Base-by-base conservation (phyloP, 306 rosid species). In the Carpinus viminea region DNA sequence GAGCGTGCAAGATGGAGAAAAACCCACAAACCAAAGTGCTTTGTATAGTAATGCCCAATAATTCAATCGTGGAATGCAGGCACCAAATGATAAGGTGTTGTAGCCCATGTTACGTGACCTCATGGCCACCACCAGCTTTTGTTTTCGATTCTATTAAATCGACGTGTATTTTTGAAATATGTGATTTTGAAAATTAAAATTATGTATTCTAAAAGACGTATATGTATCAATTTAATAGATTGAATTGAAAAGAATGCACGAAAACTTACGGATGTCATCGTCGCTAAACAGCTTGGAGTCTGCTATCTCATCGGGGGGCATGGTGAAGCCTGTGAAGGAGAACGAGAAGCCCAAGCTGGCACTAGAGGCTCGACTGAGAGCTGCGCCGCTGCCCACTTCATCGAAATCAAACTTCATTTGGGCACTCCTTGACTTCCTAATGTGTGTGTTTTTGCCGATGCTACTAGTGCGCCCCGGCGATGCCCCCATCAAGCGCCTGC, bases 311-410 rank as follows among this genome's bases (percentile, higher is more conserved):
- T 96, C 99, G 7, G 97, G 89, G n/a, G 98, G 99, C 68, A 91
- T 56, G 18, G 90, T 76, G 90, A 96, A 96, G 47, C 99, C 99
- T 26, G 96, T 93, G 88, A 96, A 96, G 24, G 97, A 91, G 82
- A 96, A 93, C 0, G 99, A 96, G 48, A 96, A 86, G 3, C 99
- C 99, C 85, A 96, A 79, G 87, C 98, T 93, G 31, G 99, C 99
- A 79, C 99, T 96, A 1, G 98, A 93, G n/a, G 98, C 99, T 72
- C 99, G 78, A 68, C 99, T 96, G 0, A 96, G 89, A 21, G 94
- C 97, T 0, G 98, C 98, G 4, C 99, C 98, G 36, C 90, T 91
- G 51, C 79, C 83, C 52, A 91, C 53, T 34, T 96, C 99, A 71
- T 90, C 98, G 26, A 93, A 12, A 1, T 93, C 98, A 13, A 90